Base-by-base conservation (phyloP, 1,139 yeast species). In the Nadsonia commutata region DNA sequence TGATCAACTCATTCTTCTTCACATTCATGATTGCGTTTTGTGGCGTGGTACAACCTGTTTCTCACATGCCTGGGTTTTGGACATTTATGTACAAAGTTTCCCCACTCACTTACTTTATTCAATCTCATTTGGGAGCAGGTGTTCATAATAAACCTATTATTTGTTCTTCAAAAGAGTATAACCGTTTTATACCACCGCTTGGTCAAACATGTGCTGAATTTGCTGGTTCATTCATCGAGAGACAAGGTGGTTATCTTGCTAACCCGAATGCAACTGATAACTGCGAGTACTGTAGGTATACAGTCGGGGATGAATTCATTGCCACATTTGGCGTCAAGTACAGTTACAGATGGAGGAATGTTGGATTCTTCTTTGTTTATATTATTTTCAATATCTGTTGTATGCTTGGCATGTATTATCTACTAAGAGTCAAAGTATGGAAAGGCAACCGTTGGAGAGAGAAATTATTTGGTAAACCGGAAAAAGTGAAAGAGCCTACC, bases 11-110 rank as follows among this genome's bases (percentile, higher is more conserved):
- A 27, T 58, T 81, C 59, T 56, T 79, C 54, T 80, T 79, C 62
- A 73, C 86, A 18, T 63, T 81, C 70, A 69, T 79, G 49, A 66
- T 82, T 60, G 72, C 76, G 45, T 83, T 84, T 75, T 79, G 90
- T 65, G 95, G 94, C 72, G 93, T 81, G 39, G 64, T 84, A 60
- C 81, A 75, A 13, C 70, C 78, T 31, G 74, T 79, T 23, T 57
- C 63, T n/a, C 65, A 64, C 16, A 62, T 81, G 64, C 77, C 76
- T 57, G 76, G 78, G 1, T 80, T 81, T 63, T 80, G 69, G 70
- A 66, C 54, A 47, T 84, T 81, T 66, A 78, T 81, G 83, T 74
- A 78, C 64, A 73, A 78, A 55, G 71, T 72, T 2, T 75, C 82
- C 5, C 90, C 90, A 20, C 72, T 74, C 60, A 78, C 85, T 1